Evolutionary conservation across 2,329 filamentous ascomycete species (phyloP).

Genomic region (Rachicladosporium sp.): DNA sequence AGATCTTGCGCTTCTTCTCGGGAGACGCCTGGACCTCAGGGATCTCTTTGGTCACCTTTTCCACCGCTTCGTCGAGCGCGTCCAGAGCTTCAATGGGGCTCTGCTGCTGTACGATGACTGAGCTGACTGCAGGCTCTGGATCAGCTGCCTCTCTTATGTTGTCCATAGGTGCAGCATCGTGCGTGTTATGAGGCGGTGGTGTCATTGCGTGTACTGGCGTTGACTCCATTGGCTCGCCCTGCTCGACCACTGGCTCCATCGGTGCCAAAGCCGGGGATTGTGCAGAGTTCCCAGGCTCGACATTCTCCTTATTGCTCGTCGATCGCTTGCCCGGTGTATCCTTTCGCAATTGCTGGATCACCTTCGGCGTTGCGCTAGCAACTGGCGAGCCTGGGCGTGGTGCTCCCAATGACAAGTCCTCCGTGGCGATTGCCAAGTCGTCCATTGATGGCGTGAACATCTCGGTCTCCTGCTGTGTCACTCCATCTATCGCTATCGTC

Average conservation of each 20-base stretch:
- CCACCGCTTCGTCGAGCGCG: constrained; percentile 39
- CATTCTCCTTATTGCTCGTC: constrained; percentile 22
- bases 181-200: constrained; percentile 1
- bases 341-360: constrained; percentile 13
- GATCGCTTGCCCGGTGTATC: constrained; percentile 16
- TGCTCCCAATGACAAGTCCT: constrained; percentile 2
- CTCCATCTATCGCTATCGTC: neutral
- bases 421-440: neutral
- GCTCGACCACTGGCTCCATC: neutral
- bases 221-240: constrained; percentile 2
- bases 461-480: neutral
- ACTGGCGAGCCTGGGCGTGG: constrained; percentile 10
- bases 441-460: neutral
- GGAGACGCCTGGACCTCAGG: constrained; percentile 21
- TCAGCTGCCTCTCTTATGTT: no score
- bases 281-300: constrained; percentile 9
- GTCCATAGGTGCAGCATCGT: neutral
- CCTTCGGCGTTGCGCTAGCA: constrained; percentile 12
- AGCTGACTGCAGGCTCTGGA: neutral
- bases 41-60: constrained; percentile 26
- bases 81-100: constrained; percentile 38
- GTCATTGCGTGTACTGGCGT: no score
- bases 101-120: neutral
- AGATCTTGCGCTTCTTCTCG: constrained; percentile 13
- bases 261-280: neutral